These are phyloP conservation scores for Candida fluviatilis DNA, from an alignment of 805 yeast genomes.

Conservation along the genomic window DNA sequence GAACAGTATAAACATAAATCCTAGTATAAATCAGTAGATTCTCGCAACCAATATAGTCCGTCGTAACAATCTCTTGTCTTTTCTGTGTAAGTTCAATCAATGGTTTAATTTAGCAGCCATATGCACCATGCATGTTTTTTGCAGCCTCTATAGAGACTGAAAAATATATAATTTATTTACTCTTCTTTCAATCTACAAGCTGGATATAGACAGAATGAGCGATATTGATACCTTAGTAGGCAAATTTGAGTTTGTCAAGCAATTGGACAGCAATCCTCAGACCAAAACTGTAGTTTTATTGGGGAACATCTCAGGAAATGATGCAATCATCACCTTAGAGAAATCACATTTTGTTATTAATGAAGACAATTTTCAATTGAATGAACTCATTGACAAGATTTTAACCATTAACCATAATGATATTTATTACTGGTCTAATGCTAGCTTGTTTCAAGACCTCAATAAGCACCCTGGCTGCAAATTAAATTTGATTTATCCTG, in stretches of 20 bases:
- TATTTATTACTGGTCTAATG: slow-evolving; percentile 78
- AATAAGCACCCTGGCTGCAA: slow-evolving; percentile 56
- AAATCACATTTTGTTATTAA: slow-evolving; percentile 57
- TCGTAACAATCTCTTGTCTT: too few species aligned
- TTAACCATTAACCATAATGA: slow-evolving; percentile 63
- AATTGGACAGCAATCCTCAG: slow-evolving; percentile 59
- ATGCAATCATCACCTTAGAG: slow-evolving; percentile 71
- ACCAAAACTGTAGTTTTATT: slow-evolving; percentile 61
- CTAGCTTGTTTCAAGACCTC: slow-evolving; percentile 45
- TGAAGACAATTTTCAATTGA: slow-evolving; percentile 12
- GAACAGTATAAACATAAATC: too few species aligned
- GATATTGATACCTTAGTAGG: slow-evolving; percentile 21
- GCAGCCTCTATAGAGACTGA: too few species aligned
- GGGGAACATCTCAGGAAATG: slow-evolving; percentile 57
- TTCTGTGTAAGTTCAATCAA: too few species aligned
- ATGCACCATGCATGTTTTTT: too few species aligned
- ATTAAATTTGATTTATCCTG: slow-evolving; percentile 80
- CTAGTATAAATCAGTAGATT: too few species aligned
- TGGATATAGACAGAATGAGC: background rate
- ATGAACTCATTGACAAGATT: slow-evolving; percentile 15
- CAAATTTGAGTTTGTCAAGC: slow-evolving; percentile 42
- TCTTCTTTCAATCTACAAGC: too few species aligned
- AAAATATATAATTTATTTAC: too few species aligned
- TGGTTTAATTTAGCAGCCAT: too few species aligned
- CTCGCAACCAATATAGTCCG: too few species aligned